Percentiles rank a stretch among this genome's conserved stretches.
These are phyloP conservation scores for Middelhovenomyces tepae DNA, from an alignment of 805 yeast genomes.

Conservation along the genomic window DNA sequence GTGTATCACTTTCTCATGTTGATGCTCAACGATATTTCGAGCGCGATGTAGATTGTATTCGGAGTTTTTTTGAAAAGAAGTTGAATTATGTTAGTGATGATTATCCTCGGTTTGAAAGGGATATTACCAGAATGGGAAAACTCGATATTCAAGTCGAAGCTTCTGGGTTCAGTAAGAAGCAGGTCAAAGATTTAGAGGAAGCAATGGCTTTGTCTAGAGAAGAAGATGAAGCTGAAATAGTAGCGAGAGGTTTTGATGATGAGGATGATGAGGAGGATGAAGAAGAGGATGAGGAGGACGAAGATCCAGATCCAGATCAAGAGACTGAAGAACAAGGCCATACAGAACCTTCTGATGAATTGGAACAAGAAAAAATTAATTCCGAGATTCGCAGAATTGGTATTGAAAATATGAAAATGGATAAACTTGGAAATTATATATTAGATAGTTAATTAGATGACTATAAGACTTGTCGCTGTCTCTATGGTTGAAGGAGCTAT, in stretches of 20 bases:
- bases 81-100: constrained; percentile 71
- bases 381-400: constrained; percentile 29
- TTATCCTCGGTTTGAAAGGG: constrained; percentile 73
- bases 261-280: constrained; percentile 4
- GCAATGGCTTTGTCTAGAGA: constrained; percentile 46
- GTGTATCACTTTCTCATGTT: constrained; percentile 83
- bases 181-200: constrained; percentile 58
- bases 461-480: too few species aligned
- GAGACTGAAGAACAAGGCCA: constrained; percentile 14
- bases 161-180: constrained; percentile 67
- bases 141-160: constrained; percentile 87
- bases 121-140: constrained; percentile 56
- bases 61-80: constrained; percentile 71
- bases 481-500: too few species aligned
- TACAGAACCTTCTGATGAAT: constrained; percentile 10
- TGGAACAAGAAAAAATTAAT: constrained; percentile 34
- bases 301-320: constrained; percentile 13
- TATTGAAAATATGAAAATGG: constrained; percentile 48
- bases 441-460: constrained; percentile 32
- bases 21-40: constrained; percentile 85
- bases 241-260: constrained; percentile 28
- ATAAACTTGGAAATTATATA: constrained; percentile 73
- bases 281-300: constrained; percentile 8
- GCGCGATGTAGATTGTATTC: constrained; percentile 87
- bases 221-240: constrained; percentile 24